phyloP scores from a whole-genome alignment of 306 rosid species.

The Cyamopsis tetragonoloba region DNA sequence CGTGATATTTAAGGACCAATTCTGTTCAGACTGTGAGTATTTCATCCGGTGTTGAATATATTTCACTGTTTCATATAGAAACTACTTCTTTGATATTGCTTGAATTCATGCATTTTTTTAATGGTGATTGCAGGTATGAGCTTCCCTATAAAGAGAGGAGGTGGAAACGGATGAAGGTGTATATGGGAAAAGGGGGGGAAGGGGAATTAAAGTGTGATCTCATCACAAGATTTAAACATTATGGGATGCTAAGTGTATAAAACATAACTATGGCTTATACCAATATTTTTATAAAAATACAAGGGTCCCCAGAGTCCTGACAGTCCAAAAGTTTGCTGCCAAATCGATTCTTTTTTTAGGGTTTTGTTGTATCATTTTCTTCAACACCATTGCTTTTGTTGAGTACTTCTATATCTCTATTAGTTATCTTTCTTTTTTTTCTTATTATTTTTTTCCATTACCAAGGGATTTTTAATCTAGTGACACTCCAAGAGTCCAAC shows the following conservation, averaged over 20 bases:
- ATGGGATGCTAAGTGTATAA: neutral
- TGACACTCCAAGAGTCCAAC: too few relatives aligned
- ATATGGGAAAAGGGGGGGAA: neutral
- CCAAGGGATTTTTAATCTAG: too few relatives aligned
- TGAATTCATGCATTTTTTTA: neutral
- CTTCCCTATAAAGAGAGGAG: neutral
- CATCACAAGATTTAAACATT: constrained; percentile 1
- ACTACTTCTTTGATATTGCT: neutral
- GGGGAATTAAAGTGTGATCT: neutral
- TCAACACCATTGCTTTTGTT: too few relatives aligned
- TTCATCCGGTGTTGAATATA: neutral
- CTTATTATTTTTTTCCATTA: too few relatives aligned
- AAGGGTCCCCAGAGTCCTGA: neutral
- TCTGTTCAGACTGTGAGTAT: constrained; percentile 13
- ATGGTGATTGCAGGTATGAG: constrained; percentile 19
- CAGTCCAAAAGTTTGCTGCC: too few relatives aligned
- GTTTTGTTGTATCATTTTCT: too few relatives aligned
- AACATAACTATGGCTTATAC: neutral
- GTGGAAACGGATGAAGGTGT: neutral
- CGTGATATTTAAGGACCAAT: neutral
- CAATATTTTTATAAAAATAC: constrained; percentile 11
- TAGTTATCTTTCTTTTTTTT: too few relatives aligned
- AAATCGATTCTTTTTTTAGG: too few relatives aligned
- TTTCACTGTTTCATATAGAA: constrained; percentile 2
- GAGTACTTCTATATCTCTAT: too few relatives aligned